Conservation (phyloP, 2,329 filamentous ascomycete species). For the Sporothrix brunneoviolacea region DNA sequence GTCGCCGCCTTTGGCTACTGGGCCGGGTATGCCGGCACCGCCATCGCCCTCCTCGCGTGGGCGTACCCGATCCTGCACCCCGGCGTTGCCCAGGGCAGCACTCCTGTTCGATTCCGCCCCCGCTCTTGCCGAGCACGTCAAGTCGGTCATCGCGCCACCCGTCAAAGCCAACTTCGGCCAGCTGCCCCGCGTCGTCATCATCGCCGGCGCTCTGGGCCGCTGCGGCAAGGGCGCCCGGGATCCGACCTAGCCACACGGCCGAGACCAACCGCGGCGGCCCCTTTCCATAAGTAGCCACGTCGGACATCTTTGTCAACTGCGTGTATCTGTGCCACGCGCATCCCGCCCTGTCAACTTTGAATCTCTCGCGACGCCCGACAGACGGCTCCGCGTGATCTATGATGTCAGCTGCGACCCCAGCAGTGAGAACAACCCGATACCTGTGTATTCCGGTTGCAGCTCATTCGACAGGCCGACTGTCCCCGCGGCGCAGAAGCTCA, state of each 20-base stretch:
- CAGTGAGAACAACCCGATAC: conserved; percentile 57
- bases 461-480: conserved; percentile 88
- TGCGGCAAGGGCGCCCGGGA: conserved; percentile 83
- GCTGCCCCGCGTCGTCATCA: conserved; percentile 70
- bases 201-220: conserved; percentile 75
- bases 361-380: conserved; percentile 58
- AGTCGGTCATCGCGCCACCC: conserved; percentile 61
- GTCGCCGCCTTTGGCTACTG: conserved; percentile 69
- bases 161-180: conserved; percentile 53
- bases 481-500: conserved; percentile 43
- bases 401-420: conserved; percentile 73
- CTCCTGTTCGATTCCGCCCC: conserved; percentile 28
- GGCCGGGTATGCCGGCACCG: conserved; percentile 69
- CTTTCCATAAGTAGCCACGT: conserved; percentile 70
- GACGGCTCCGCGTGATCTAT: conserved; percentile 73
- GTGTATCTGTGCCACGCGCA: conserved; percentile 69
- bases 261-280: conserved; percentile 74
- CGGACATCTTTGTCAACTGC: conserved; percentile 77
- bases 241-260: conserved; percentile 67
- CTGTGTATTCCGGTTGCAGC: conserved; percentile 77
- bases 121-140: conserved; percentile 66
- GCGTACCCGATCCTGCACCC: conserved; percentile 68
- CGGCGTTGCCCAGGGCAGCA: conserved; percentile 7
- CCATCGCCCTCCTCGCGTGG: conserved; percentile 73
- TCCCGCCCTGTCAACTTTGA: conserved; percentile 72